phyloP scores from a whole-genome alignment of 495 filamentous ascomycete species.

The Xylaria cubensis region DNA sequence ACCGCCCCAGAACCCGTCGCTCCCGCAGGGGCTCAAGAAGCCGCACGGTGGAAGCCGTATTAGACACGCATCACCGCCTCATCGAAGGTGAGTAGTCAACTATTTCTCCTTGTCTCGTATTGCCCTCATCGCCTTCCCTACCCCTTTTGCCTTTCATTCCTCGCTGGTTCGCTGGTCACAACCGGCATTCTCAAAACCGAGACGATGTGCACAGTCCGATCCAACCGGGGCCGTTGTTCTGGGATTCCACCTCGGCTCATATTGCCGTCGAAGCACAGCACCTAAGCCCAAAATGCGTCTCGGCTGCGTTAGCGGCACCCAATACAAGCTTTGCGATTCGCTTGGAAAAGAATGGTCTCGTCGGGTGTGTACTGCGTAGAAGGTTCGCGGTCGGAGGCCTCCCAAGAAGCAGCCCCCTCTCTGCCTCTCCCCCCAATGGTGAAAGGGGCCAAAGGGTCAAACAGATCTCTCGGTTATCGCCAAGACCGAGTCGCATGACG shows the following conservation, averaged over 20 bases:
- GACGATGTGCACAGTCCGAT: conserved; percentile 5
- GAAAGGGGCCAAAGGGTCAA: neutral
- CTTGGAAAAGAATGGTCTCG: conserved; percentile 10
- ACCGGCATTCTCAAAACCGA: neutral
- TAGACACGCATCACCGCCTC: conserved; percentile 54
- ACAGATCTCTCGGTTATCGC: conserved; percentile 19
- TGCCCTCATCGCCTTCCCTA: conserved; percentile 4
- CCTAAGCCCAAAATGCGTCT: neutral
- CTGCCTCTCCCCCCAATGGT: neutral
- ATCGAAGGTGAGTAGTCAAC: conserved; percentile 54
- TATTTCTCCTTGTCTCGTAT: conserved; percentile 24
- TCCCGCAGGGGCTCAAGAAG: conserved; percentile 53
- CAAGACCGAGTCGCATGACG: conserved; percentile 27
- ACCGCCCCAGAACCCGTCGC: conserved; percentile 46
- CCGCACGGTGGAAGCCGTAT: conserved; percentile 50
- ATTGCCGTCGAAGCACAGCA: conserved; percentile 5
- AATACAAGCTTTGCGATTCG: conserved; percentile 15
- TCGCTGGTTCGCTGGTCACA: neutral
- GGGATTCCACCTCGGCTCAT: neutral
- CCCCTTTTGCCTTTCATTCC: neutral
- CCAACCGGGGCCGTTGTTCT: neutral
- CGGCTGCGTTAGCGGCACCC: neutral
- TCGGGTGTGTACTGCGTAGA: neutral
- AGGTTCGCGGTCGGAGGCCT: conserved; percentile 13
- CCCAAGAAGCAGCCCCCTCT: conserved; percentile 13